Conservation (phyloP, 1,284 basidiomycete species). For the Vanrija sp. region DNA sequence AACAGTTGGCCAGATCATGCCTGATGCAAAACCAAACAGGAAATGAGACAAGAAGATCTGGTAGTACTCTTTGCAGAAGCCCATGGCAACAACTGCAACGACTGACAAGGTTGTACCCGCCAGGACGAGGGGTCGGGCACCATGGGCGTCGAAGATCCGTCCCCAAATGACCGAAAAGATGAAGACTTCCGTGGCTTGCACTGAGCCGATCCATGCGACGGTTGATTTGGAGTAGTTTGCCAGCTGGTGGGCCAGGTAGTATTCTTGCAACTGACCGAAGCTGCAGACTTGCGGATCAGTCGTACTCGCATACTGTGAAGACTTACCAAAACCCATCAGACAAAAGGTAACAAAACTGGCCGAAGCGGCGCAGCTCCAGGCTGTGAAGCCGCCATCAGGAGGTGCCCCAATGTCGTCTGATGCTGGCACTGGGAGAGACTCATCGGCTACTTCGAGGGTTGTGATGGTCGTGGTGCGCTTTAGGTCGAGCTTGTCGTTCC, state of each 20-base stretch:
- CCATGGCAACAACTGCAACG: conserved; percentile 33
- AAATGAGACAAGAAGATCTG: conserved; percentile 43
- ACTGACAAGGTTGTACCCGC: conserved; percentile 34
- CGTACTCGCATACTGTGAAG: not conserved
- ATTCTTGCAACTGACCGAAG: conserved; percentile 40
- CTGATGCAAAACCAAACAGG: conserved; percentile 37
- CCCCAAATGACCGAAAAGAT: conserved; percentile 34
- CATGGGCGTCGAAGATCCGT: conserved; percentile 40
- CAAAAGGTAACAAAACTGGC: conserved; percentile 42
- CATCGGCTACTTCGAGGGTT: no score
- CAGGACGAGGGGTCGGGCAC: conserved; percentile 29
- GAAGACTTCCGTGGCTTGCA: conserved; percentile 34
- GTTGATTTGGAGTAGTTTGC: conserved; percentile 29
- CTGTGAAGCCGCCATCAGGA: conserved; percentile 43
- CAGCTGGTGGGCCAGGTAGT: conserved; percentile 40
- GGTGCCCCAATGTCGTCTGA: conserved; percentile 28
- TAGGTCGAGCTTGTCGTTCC: no score
- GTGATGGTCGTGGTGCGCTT: no score
- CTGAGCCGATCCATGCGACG: conserved; percentile 35
- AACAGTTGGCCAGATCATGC: conserved; percentile 36
- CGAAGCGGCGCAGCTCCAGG: conserved; percentile 38
- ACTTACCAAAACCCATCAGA: conserved; percentile 44
- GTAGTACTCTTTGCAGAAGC: conserved; percentile 43
- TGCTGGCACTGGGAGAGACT: no score
- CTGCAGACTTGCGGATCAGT: conserved; percentile 27